Percentiles rank a stretch among this genome's conserved stretches.
Conservation (phyloP, 495 filamentous ascomycete species). For the Penicillium antarcticum region DNA sequence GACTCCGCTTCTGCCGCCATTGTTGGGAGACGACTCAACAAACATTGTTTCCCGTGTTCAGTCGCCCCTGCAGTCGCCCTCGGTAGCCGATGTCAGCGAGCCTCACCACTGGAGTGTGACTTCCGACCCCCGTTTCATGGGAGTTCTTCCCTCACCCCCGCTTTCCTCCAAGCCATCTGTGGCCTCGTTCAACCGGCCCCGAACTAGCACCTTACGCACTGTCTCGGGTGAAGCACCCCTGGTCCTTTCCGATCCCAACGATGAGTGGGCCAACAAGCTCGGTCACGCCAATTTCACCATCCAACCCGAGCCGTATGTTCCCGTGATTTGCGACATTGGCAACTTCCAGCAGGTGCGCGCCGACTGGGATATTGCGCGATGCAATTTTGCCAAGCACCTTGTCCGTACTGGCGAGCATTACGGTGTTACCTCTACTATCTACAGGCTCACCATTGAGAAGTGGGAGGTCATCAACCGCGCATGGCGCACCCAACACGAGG, state of each 20-base stretch:
- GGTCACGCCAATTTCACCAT: slow-evolving; percentile 94
- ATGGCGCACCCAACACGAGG: slow-evolving; percentile 66
- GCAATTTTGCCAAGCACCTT: slow-evolving; percentile 79
- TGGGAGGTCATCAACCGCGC: slow-evolving; percentile 72
- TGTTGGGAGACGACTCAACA: slow-evolving; percentile 57
- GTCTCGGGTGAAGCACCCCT: slow-evolving; percentile 59
- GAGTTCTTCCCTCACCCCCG: slow-evolving; percentile 67
- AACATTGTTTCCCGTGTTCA: slow-evolving; percentile 47
- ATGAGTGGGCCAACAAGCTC: slow-evolving; percentile 78
- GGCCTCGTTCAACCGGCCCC: slow-evolving; percentile 63
- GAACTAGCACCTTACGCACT: slow-evolving; percentile 44
- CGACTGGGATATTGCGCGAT: slow-evolving; percentile 77
- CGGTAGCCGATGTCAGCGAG: slow-evolving; percentile 51
- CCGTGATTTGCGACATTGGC: slow-evolving; percentile 54
- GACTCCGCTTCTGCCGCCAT: slow-evolving; percentile 78
- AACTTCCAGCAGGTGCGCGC: slow-evolving; percentile 64
- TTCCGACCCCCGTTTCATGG: slow-evolving; percentile 44
- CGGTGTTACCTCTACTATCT: slow-evolving; percentile 77
- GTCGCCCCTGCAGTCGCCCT: slow-evolving; percentile 82
- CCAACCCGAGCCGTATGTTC: slow-evolving; percentile 73
- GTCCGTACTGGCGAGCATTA: slow-evolving; percentile 85
- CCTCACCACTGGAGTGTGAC: slow-evolving; percentile 28
- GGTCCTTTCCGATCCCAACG: slow-evolving; percentile 59
- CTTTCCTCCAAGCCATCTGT: slow-evolving; percentile 76
- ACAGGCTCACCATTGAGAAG: slow-evolving; percentile 76